These are phyloP conservation scores for Ogataea paradorogensis DNA, from an alignment of 805 yeast species.

Conservation along the genomic window DNA sequence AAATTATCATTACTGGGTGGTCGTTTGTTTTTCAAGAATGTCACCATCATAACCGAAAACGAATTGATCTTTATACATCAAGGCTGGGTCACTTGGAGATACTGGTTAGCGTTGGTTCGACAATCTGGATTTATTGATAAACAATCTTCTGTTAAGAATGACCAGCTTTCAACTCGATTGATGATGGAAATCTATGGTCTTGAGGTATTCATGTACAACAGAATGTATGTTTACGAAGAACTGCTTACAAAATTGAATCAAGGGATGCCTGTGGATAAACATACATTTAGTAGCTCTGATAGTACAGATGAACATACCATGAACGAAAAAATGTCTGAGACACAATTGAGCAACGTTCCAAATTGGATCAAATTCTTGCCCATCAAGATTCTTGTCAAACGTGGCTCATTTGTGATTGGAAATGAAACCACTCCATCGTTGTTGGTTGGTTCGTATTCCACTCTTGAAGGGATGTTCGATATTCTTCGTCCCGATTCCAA, in stretches of 20 bases:
- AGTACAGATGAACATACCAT: constrained; percentile 10
- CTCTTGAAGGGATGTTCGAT: constrained; percentile 58
- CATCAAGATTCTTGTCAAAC: constrained; percentile 52
- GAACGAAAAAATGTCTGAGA: constrained; percentile 2
- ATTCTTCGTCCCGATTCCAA: constrained; percentile 41
- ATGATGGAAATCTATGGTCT: constrained; percentile 65
- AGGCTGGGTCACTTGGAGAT: constrained; percentile 84
- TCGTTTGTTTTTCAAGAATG: constrained; percentile 70
- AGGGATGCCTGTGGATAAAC: constrained; percentile 2
- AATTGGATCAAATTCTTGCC: constrained; percentile 50
- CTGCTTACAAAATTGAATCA: constrained; percentile 38
- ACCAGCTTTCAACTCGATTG: constrained; percentile 53
- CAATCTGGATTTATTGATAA: constrained; percentile 34
- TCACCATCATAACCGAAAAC: constrained; percentile 71
- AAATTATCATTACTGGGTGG: constrained; percentile 83
- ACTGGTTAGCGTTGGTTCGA: constrained; percentile 64
- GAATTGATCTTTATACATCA: constrained; percentile 67
- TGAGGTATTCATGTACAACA: constrained; percentile 80
- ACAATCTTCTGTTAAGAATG: constrained; percentile 35
- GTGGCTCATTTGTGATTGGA: constrained; percentile 77
- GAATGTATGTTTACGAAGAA: constrained; percentile 72
- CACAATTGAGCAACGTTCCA: constrained; percentile 1
- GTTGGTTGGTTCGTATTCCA: constrained; percentile 55
- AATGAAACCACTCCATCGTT: constrained; percentile 75
- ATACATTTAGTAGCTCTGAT: constrained; percentile 3